Conservation (phyloP, 306 rosid species). For the Elaeagnus macrophylla region DNA sequence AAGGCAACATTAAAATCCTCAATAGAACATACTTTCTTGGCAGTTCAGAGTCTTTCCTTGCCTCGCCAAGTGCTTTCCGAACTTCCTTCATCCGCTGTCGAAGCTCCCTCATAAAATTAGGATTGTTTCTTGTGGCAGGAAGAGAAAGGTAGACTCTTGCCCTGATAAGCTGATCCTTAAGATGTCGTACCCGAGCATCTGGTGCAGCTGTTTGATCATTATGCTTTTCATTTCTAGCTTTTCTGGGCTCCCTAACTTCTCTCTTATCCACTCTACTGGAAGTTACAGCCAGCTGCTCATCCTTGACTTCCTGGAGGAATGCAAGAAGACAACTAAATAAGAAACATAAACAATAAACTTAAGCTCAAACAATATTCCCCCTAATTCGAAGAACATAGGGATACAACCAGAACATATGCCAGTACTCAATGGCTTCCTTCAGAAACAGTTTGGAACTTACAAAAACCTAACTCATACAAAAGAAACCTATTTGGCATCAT, state of each 20-base stretch:
- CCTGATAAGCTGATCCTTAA: conserved; percentile 80
- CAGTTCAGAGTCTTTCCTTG: conserved; percentile 83
- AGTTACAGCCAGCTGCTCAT: conserved; percentile 27
- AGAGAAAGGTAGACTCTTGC: conserved; percentile 84
- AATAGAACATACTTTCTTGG: conserved; percentile 54
- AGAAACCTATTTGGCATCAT: too few species aligned
- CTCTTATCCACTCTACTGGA: conserved; percentile 28
- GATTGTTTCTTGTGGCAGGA: conserved; percentile 58
- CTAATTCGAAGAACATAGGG: neutral
- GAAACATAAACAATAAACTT: neutral
- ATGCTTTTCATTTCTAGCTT: conserved; percentile 22
- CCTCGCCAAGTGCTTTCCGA: conserved; percentile 63
- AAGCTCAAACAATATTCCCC: neutral
- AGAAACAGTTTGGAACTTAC: too few species aligned
- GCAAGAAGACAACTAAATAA: conserved; percentile 10
- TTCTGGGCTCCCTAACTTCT: conserved; percentile 8
- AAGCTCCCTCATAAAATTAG: conserved; percentile 84
- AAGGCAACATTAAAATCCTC: conserved; percentile 5
- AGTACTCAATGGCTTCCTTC: too few species aligned
- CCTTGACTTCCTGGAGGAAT: conserved; percentile 26
- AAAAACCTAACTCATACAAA: too few species aligned
- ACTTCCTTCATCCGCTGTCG: conserved; percentile 75
- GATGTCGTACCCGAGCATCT: conserved; percentile 50
- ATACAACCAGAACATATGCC: too few species aligned
- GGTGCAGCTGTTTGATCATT: conserved; percentile 33